phyloP scores from a whole-genome alignment of 805 yeast genomes.

The Metschnikowia santaceciliae region DNA sequence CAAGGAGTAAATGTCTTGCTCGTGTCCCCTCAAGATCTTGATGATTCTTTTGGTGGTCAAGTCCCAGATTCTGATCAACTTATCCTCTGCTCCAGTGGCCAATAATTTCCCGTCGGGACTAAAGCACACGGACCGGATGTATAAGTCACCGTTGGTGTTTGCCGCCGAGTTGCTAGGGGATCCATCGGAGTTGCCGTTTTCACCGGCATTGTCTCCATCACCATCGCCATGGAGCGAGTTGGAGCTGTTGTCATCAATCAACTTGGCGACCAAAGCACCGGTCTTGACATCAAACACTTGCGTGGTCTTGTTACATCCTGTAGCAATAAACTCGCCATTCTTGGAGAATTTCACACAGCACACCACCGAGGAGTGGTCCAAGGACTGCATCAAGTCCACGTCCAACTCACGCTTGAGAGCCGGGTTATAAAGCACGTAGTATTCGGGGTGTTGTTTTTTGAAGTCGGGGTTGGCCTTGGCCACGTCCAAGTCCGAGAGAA shows the following conservation, averaged over 20 bases:
- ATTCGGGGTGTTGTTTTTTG: slow-evolving; percentile 80
- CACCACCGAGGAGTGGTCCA: slow-evolving; percentile 91
- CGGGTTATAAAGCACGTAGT: slow-evolving; percentile 87
- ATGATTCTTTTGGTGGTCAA: slow-evolving; percentile 79
- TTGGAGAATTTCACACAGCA: slow-evolving; percentile 93
- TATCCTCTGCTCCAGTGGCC: slow-evolving; percentile 93
- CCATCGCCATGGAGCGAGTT: slow-evolving; percentile 12
- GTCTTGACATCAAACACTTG: slow-evolving; percentile 91
- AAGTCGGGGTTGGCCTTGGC: slow-evolving; percentile 67
- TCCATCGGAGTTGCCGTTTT: slow-evolving; percentile 32
- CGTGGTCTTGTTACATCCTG: slow-evolving; percentile 95
- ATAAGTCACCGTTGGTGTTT: slow-evolving; percentile 74
- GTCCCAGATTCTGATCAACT: slow-evolving; percentile 94
- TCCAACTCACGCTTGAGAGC: slow-evolving; percentile 65
- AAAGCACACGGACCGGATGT: slow-evolving; percentile 93
- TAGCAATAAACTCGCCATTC: slow-evolving; percentile 89
- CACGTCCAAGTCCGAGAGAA: slow-evolving; percentile 74
- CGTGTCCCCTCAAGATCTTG: slow-evolving; percentile 87
- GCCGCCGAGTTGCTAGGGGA: slow-evolving; percentile 41
- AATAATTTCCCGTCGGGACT: slow-evolving; percentile 89
- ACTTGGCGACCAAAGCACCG: slow-evolving; percentile 82
- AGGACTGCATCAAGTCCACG: slow-evolving; percentile 82
- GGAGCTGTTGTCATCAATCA: slow-evolving; percentile 66
- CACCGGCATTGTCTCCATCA: slow-evolving; percentile 30
- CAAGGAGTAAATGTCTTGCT: slow-evolving; percentile 93